Evolutionary conservation across 805 yeast species (phyloP), one percentile per base, ranked within the genome.

Genomic region (Torulaspora microellipsoides): DNA sequence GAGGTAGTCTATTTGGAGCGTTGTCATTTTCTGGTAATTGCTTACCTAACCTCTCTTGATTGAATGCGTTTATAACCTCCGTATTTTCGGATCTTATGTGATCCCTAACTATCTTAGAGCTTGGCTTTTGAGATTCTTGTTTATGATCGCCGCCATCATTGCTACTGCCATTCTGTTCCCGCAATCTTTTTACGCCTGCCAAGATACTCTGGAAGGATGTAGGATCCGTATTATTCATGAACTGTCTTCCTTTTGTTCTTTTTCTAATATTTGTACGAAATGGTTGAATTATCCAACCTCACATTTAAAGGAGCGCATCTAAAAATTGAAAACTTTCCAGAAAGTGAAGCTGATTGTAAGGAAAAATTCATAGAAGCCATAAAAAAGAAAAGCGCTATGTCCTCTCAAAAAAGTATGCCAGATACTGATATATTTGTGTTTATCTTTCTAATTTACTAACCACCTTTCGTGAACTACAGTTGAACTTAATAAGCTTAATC

Each of bases 201-300:
- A 83, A 60, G 31, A 83, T 80, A 56, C 85, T 80, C 39, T 83
- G 78, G 60, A 83, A 83, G 0, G 89, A 83, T 2, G 84, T 73
- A 1, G 83, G 69, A 54, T 79, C 79, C 11, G 69, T 60, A 34
- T 54, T 58, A 36, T 62, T 60, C 66, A 57, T 60, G n/a, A 17
- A 38, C 8, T 23, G 13, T 30, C 14, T 27, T 14, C 20, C 34
- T 27, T 9, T 27, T 31, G 11, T 32, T 25, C 23, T 14, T 15
- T 27, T 38, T 36, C 11, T 44, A 20, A 20, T 20, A 20, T 20
- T 20, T 42, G 30, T 36, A 14, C 36, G 41, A 15, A 34, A n/a
- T 14, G 32, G 11, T 15, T 20, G 11, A 36, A 40, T n/a, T 20
- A 29, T 23, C 23, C 10, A 14, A 8, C n/a, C 32, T 28, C 35